Percentiles rank a stretch among this genome's conserved stretches.
phyloP scores from a whole-genome alignment of 208 protist genomes.

The Leptomonas pyrrhocoris region DNA sequence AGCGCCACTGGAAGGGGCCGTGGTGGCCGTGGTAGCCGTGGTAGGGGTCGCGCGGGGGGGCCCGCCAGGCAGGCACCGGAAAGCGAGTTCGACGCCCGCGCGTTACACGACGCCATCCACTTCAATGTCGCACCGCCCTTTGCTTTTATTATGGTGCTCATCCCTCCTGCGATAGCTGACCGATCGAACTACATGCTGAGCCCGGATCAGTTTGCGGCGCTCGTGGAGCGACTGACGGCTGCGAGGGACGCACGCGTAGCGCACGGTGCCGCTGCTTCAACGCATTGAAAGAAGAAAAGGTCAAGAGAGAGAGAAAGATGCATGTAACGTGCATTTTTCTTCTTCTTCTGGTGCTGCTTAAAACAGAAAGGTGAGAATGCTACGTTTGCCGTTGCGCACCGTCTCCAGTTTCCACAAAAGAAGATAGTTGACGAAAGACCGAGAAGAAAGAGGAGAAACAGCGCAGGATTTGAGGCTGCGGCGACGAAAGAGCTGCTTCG shows the following conservation, averaged over 20 bases:
- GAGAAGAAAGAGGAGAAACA: too few species aligned
- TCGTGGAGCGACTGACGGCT: conserved; percentile 37
- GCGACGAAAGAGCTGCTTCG: too few species aligned
- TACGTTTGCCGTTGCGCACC: too few species aligned
- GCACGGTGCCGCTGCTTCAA: not conserved
- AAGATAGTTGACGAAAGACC: too few species aligned
- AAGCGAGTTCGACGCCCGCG: conserved; percentile 10
- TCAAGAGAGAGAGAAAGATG: not conserved
- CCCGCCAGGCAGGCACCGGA: not conserved
- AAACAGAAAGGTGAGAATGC: too few species aligned
- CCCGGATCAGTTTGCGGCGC: conserved; percentile 26
- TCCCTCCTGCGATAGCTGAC: conserved; percentile 33
- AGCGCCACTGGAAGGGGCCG: not conserved
- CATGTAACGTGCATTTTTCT: too few species aligned
- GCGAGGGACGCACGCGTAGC: conserved; percentile 9
- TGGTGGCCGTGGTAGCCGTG: conserved; percentile 8
- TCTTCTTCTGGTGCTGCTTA: too few species aligned
- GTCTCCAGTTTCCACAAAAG: too few species aligned
- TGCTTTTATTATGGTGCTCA: conserved; percentile 49
- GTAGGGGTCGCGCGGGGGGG: not conserved
- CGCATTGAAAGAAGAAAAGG: too few species aligned
- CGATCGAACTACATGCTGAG: conserved; percentile 42
- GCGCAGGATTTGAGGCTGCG: too few species aligned
- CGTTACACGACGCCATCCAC: conserved; percentile 9
- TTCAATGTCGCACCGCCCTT: conserved; percentile 49